Evolutionary conservation across 2,329 filamentous ascomycete genomes (phyloP), one percentile per base, ranked within the genome.

Genomic region (Curvularia lunata): DNA sequence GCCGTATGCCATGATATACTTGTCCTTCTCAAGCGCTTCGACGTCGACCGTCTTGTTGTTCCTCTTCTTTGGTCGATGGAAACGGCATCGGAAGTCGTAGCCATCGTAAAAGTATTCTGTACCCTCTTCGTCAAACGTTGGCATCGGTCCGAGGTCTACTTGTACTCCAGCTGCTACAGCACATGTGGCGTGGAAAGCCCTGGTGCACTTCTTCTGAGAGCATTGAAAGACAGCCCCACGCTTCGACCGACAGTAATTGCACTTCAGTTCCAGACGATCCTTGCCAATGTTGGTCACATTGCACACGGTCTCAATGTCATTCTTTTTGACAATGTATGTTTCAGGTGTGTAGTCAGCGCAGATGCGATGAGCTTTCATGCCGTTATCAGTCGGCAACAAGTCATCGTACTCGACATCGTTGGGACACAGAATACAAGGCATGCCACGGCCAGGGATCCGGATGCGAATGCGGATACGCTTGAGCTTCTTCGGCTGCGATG

Each of bases 181-280:
- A 74, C 95, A 99, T 1, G 93, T 98, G 16, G 94, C 91, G 75
- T 99, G 95, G 77, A 97, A 99, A 8, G 94, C 90, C 63, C 95
- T 85, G 4, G 91, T 90, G 70, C 95, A 99, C 75, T 97, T 98
- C 81, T 93, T 94, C 67, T 92, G 89, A 1, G 92, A 96, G 78
- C 95, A 99, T 76, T 98, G 94, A 79, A 99, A 96, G 78, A 94
- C 97, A 16, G 92, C 92, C n/a, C 95, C 95, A 56, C 90, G 91
- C 77, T 95, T 96, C 30, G 92, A 96, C 32, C 93, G 91, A 74
- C 95, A 99, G 79, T 91, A 97, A 61, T 96, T 87, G 76, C 95
- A 99, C 77, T 96, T 97, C 66, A 98, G 87, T 25, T 96, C 92
- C 66, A 96, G 81, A 19, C 94, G 90, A 54, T 91, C 91, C 75